Conservation (phyloP, 2,329 filamentous ascomycete species). For the Cryphonectria parasitica region DNA sequence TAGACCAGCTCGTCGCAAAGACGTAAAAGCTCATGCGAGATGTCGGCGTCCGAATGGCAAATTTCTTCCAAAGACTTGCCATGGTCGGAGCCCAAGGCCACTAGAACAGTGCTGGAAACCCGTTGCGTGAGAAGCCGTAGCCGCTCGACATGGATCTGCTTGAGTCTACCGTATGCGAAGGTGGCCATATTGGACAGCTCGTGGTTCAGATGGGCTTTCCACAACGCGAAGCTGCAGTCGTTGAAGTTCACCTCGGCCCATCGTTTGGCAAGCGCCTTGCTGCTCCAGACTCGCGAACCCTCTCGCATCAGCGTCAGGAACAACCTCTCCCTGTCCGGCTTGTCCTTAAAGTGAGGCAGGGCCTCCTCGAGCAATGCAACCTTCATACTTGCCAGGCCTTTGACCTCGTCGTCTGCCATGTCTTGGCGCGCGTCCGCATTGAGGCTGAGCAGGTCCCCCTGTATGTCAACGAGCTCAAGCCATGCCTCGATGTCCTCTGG, state of each 20-base stretch:
- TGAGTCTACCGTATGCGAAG: conserved; percentile 71
- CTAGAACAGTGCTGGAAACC: conserved; percentile 10
- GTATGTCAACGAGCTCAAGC: conserved; percentile 78
- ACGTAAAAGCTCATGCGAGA: conserved; percentile 23
- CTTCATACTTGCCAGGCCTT: conserved; percentile 77
- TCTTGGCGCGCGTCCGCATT: conserved; percentile 48
- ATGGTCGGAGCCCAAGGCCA: neutral
- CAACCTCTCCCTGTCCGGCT: conserved; percentile 60
- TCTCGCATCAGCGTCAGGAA: conserved; percentile 73
- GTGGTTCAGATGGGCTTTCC: conserved; percentile 75
- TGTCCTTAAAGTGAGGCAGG: conserved; percentile 56
- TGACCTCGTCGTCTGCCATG: conserved; percentile 63
- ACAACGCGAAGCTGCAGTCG: conserved; percentile 64
- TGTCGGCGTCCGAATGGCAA: conserved; percentile 5
- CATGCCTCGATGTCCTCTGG: conserved; percentile 73
- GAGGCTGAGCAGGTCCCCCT: conserved; percentile 67
- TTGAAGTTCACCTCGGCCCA: conserved; percentile 65
- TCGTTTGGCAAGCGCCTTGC: conserved; percentile 59
- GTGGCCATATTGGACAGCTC: conserved; percentile 68
- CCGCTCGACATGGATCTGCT: conserved; percentile 62
- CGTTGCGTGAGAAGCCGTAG: conserved; percentile 45
- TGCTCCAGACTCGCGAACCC: conserved; percentile 74
- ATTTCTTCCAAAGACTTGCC: conserved; percentile 3
- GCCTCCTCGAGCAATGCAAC: conserved; percentile 81
- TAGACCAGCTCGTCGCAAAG: conserved; percentile 61